These are phyloP conservation scores for Fraxinus cuspidata DNA, from an alignment of 257 asterid genomes.

Conservation along the genomic window DNA sequence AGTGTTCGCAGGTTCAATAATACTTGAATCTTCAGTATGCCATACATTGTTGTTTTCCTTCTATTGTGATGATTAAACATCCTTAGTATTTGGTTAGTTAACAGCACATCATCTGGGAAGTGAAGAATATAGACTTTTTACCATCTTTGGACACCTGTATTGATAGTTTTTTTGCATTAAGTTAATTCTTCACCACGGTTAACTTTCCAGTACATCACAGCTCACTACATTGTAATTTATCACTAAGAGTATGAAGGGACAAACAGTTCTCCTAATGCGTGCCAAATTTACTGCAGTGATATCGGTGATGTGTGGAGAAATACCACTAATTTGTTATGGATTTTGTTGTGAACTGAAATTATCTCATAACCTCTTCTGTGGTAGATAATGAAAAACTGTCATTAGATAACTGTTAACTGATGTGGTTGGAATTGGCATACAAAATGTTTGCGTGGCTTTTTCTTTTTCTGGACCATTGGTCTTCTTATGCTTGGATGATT, in stretches of 20 bases:
- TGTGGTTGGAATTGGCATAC: background rate
- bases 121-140: background rate
- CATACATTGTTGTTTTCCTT: conserved; percentile 8
- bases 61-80: background rate
- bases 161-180: background rate
- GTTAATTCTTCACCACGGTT: background rate
- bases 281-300: background rate
- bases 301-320: background rate
- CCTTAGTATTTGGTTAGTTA: background rate
- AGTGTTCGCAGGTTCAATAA: conserved; percentile 84
- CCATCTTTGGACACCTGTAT: background rate
- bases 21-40: conserved; percentile 7
- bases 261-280: conserved; percentile 2
- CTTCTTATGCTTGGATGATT: conserved; percentile 25
- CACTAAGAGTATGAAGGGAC: background rate
- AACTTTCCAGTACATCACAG: background rate
- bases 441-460: background rate
- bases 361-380: background rate
- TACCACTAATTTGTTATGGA: background rate
- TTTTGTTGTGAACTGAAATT: background rate
- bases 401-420: background rate
- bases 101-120: background rate
- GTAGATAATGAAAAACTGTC: background rate
- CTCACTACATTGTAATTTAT: background rate
- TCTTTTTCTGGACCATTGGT: conserved; percentile 8